phyloP scores from a whole-genome alignment of 257 asterid genomes.

The Fraxinus pennsylvanica region DNA sequence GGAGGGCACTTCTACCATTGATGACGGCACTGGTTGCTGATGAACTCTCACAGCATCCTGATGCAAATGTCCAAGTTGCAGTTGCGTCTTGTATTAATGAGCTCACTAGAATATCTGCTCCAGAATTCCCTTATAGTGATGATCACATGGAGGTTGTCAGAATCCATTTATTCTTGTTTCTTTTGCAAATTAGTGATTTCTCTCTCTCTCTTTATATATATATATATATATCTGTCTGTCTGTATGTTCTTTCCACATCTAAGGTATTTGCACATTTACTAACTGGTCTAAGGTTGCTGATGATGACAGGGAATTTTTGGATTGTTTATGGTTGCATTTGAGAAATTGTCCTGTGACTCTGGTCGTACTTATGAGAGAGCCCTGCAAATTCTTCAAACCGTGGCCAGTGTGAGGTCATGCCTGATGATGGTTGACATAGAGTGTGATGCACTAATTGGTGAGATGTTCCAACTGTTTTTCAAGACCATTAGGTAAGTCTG shows the following conservation, averaged over 20 bases:
- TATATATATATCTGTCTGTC: no score
- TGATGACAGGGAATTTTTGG: constrained; percentile 46
- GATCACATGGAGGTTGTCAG: constrained; percentile 42
- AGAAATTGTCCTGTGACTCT: constrained; percentile 40
- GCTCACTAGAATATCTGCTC: constrained; percentile 56
- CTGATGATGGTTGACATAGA: constrained; percentile 50
- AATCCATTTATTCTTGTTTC: not conserved
- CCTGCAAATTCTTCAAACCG: constrained; percentile 43
- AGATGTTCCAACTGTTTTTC: constrained; percentile 51
- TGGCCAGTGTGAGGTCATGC: constrained; percentile 45
- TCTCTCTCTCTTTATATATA: not conserved
- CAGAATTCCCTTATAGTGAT: constrained; percentile 46
- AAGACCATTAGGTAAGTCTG: constrained; percentile 43
- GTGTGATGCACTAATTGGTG: constrained; percentile 30
- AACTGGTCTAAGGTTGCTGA: constrained; percentile 25
- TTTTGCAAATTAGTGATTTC: not conserved
- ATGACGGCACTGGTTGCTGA: constrained; percentile 46
- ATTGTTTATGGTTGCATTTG: constrained; percentile 38
- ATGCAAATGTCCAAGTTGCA: constrained; percentile 42
- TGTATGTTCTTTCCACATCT: not conserved
- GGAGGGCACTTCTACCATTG: constrained; percentile 35
- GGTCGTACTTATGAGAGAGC: constrained; percentile 37
- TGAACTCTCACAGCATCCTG: constrained; percentile 37
- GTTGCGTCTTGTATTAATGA: constrained; percentile 54
- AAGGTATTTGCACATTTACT: constrained; percentile 1